Evolutionary conservation across 2,329 filamentous ascomycete species (phyloP), one percentile per base, ranked within the genome.

Genomic region (Paraconiothyrium brasiliense): DNA sequence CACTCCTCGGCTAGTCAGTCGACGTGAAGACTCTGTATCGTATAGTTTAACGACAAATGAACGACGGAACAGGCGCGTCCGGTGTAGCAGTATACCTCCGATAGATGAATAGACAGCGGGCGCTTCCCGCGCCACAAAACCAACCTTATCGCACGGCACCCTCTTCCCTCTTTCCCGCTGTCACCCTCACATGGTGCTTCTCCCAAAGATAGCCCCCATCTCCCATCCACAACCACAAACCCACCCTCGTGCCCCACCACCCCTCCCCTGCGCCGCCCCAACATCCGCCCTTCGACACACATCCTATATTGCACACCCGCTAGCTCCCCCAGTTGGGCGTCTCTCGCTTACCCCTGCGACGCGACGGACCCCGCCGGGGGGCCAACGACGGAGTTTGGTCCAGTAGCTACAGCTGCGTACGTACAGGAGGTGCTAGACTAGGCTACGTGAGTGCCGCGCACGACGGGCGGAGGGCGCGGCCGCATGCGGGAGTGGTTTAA

Each of bases 321-420:
- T 11, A 8, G 37, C 35, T 52, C 30, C 35, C 50, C 49, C 49
- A 41, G 16, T 20, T 9, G 22, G 24, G 8, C 16, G 20, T 9
- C 43, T 2, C 7, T 55, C 52, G 52, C 52, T 55, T 55, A 46
- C 52, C 52, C 52, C 27, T 55, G 39, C 27, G 14, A 39, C n/a
- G 1, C 9, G 20, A 52, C 49, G 34, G 34, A 52, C 49, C 34
- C 49, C 32, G 34, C 32, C 49, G 13, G 39, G 41, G 41, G 41
- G 41, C 41, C 41, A 44, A 20, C 16, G 20, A 20, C 20, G 20
- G 20, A 20, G 20, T 20, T 20, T 20, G 20, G 20, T 1, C 20
- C 20, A 20, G 20, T 20, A 20, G 20, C 20, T 20, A 1, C 1
- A 20, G 20, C 20, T 20, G 20, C 20, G 20, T 20, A 20, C 20